Conservation (phyloP, 108 stramenopile genomes). For the Phaeodactylum tricornutum region DNA sequence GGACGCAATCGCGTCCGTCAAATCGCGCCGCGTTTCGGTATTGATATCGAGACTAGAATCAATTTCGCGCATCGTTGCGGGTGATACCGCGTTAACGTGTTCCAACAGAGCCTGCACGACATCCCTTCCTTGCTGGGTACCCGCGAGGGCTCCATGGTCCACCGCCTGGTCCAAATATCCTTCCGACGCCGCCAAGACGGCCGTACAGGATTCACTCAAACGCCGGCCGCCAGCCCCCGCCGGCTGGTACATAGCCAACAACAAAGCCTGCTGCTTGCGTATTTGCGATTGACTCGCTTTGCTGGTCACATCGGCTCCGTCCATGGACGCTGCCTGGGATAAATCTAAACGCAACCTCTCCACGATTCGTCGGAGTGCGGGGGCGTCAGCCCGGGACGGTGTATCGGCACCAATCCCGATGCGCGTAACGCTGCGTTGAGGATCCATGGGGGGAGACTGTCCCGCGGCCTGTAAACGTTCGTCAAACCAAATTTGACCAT, state of each 20-base stretch:
- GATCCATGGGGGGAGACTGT: slow-evolving; percentile 68
- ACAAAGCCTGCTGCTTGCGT: slow-evolving; percentile 40
- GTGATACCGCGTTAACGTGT: not conserved
- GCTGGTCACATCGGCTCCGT: slow-evolving; percentile 27
- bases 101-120: not conserved
- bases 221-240: slow-evolving; percentile 25
- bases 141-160: slow-evolving; percentile 40
- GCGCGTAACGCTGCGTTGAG: slow-evolving; percentile 72
- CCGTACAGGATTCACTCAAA: slow-evolving; percentile 58
- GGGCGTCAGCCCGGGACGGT: slow-evolving; percentile 74
- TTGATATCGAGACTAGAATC: not conserved
- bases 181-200: slow-evolving; percentile 60
- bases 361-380: slow-evolving; percentile 66
- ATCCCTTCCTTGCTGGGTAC: slow-evolving; percentile 3
- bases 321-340: slow-evolving; percentile 64
- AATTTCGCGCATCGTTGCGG: not conserved
- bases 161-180: slow-evolving; percentile 55
- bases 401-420: slow-evolving; percentile 87
- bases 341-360: slow-evolving; percentile 74
- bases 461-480: slow-evolving; percentile 31
- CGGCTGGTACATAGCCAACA: slow-evolving; percentile 80
- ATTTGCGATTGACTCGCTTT: slow-evolving; percentile 45
- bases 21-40: not conserved
- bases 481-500: slow-evolving; percentile 82
- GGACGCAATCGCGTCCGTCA: too few relatives aligned